A percentile compares a stretch with the other conserved stretches of the same genome.
Conservation (phyloP, 129 eudicot species). For the Flaveria sonorensis region DNA sequence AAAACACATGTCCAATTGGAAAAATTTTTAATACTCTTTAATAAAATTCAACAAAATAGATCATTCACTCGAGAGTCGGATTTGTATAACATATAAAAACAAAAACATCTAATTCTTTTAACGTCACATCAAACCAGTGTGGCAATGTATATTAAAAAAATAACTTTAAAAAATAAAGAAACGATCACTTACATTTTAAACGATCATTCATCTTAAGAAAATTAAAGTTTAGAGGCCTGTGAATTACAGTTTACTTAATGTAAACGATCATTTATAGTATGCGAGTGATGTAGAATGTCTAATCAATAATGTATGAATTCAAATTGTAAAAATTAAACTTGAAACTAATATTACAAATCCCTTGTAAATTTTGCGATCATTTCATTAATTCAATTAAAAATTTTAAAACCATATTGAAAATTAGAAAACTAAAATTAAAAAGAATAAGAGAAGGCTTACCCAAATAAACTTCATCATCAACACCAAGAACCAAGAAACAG, state of each 20-base stretch:
- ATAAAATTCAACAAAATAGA: no score
- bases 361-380: neutral
- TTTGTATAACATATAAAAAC: neutral
- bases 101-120: no score
- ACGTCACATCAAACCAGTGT: no score
- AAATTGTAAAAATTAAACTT: neutral
- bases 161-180: no score
- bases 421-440: neutral
- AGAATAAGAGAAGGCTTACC: slow-evolving; percentile 42
- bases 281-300: no score
- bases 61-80: neutral
- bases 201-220: no score
- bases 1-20: neutral
- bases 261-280: no score
- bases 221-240: no score
- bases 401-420: neutral
- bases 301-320: neutral
- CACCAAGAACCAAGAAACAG: neutral
- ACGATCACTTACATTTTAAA: no score
- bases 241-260: no score
- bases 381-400: neutral
- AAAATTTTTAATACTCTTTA: no score
- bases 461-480: slow-evolving; percentile 49
- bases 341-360: neutral
- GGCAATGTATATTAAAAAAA: no score